Evolutionary conservation across 306 rosid species (phyloP).

Genomic region (Gleditsia sinensis): DNA sequence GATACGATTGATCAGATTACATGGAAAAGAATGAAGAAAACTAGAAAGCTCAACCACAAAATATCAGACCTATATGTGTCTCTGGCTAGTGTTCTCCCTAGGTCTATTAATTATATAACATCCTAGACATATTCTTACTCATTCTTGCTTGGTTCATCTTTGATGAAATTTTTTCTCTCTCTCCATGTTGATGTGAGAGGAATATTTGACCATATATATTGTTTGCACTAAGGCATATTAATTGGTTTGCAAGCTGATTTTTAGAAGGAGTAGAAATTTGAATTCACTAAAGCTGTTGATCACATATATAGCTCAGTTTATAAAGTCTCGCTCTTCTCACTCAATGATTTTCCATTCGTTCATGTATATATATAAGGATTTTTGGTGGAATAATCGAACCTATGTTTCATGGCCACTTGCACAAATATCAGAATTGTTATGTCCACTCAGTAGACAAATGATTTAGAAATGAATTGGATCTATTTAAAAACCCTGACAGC

Average conservation of each 20-base stretch:
- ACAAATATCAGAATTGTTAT: not conserved
- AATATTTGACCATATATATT: slow-evolving; percentile 31
- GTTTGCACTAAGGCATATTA: not conserved
- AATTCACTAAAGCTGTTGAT: no score
- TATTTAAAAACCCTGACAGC: not conserved
- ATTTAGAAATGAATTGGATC: not conserved
- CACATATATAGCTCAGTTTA: no score
- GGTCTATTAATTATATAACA: not conserved
- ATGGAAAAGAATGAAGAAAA: slow-evolving; percentile 20
- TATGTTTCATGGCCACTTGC: not conserved
- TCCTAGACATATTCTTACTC: not conserved
- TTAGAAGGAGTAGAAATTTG: slow-evolving; percentile 5
- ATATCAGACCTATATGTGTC: not conserved
- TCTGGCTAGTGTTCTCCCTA: not conserved
- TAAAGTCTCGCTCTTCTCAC: no score
- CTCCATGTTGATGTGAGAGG: not conserved
- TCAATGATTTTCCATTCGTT: no score
- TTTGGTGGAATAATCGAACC: not conserved
- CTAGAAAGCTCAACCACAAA: not conserved
- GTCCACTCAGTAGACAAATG: not conserved
- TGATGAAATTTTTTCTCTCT: slow-evolving; percentile 25
- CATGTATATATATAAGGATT: no score
- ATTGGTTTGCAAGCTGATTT: not conserved
- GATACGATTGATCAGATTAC: slow-evolving; percentile 27
- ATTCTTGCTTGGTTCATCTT: slow-evolving; percentile 8